Conservation (phyloP, 352 stramenopile genomes). For the Halophytophthora polymorphica region DNA sequence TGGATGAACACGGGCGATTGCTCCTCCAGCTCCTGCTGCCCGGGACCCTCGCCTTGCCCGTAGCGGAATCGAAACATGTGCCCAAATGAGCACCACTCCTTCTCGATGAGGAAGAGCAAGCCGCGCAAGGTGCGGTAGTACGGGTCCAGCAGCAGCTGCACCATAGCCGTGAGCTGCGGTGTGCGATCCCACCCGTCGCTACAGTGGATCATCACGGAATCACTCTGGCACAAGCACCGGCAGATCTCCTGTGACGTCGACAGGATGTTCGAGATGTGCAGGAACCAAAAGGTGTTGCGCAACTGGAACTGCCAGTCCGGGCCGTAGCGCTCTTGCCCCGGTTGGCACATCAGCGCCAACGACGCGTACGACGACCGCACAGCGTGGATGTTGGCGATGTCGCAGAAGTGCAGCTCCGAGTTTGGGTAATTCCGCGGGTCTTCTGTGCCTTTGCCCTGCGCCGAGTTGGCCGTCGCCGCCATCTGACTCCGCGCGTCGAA, state of each 20-base stretch:
- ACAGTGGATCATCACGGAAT: constrained; percentile 98
- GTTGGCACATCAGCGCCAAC: constrained; percentile 76
- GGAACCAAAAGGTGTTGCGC: constrained; percentile 97
- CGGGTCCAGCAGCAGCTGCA: constrained; percentile 97
- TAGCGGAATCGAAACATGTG: constrained; percentile 98
- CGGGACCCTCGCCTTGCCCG: constrained; percentile 92
- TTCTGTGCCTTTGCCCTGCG: constrained; percentile 86
- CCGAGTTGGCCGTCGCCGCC: constrained; percentile 79
- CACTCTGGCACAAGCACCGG: constrained; percentile 90
- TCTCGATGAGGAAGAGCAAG: constrained; percentile 96
- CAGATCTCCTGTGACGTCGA: constrained; percentile 92
- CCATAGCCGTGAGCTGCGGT: constrained; percentile 93
- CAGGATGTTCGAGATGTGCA: constrained; percentile 95
- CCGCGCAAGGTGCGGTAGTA: constrained; percentile 96
- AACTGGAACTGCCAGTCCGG: constrained; percentile 86
- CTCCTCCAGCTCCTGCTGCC: constrained; percentile 94
- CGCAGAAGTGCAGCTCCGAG: constrained; percentile 95
- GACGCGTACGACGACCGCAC: constrained; percentile 89
- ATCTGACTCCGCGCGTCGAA: constrained; percentile 85
- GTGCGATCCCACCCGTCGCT: constrained; percentile 99
- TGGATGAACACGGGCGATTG: constrained; percentile 98
- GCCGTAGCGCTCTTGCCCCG: constrained; percentile 66
- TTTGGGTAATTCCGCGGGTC: constrained; percentile 95
- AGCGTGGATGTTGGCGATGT: constrained; percentile 99
- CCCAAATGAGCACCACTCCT: constrained; percentile 99